These are phyloP conservation scores for Calvatia gigantea DNA, from an alignment of 768 basidiomycete species.

Conservation along the genomic window DNA sequence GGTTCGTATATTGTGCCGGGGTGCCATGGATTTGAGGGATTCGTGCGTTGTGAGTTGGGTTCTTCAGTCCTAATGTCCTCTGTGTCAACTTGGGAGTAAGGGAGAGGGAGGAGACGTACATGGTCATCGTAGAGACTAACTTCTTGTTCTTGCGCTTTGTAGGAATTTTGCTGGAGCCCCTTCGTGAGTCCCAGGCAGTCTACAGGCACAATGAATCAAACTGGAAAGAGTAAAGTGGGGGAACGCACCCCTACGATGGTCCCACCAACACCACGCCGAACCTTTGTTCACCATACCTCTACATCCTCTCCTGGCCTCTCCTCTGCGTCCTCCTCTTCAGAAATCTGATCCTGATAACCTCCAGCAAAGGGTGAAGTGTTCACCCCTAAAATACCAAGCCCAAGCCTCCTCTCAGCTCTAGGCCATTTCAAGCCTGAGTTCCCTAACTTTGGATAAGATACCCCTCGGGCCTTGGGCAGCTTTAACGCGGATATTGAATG, in stretches of 20 bases:
- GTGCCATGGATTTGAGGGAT: conserved; percentile 70
- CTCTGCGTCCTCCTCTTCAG: conserved; percentile 36
- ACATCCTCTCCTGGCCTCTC: conserved; percentile 24
- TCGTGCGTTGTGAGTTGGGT: conserved; percentile 76
- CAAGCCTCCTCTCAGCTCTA: conserved; percentile 68
- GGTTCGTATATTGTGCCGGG: conserved; percentile 72
- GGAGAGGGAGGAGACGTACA: conserved; percentile 35
- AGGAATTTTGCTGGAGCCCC: conserved; percentile 70
- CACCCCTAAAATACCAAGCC: conserved; percentile 69
- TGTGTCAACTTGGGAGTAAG: background rate
- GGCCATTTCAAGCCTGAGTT: conserved; percentile 76
- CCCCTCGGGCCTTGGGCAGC: conserved; percentile 64
- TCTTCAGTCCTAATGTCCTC: conserved; percentile 55
- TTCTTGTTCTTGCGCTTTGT: conserved; percentile 68
- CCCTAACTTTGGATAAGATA: conserved; percentile 59
- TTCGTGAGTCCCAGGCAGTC: conserved; percentile 79
- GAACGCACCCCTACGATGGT: conserved; percentile 61
- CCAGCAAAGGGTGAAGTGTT: conserved; percentile 51
- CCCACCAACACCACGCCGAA: conserved; percentile 87
- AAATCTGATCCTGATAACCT: conserved; percentile 33
- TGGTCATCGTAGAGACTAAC: conserved; percentile 80
- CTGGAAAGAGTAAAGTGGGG: background rate
- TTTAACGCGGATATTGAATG: conserved; percentile 63
- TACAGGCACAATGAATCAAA: conserved; percentile 24
- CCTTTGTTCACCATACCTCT: conserved; percentile 60